Evolutionary conservation across 257 asterid genomes (phyloP).

Genomic region (Catharanthus roseus): DNA sequence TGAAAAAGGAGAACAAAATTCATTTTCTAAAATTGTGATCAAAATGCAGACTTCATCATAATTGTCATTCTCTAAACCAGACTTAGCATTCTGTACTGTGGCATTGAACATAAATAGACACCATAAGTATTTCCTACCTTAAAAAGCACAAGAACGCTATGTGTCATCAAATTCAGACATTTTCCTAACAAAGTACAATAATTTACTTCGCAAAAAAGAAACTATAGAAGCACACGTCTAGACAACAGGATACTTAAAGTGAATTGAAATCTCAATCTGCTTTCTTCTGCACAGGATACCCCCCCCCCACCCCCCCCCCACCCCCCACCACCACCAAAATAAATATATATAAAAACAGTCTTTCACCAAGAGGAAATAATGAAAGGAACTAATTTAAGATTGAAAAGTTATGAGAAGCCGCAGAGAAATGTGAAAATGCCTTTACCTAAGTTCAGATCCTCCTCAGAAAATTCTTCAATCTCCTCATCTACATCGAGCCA

Average conservation of each 20-base stretch:
- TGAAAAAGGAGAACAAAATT: neutral
- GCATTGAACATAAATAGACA: neutral
- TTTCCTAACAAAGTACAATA: neutral
- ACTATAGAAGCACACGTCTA: neutral
- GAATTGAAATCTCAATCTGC: neutral
- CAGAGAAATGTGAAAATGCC: neutral
- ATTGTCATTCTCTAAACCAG: neutral
- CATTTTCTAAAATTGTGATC: neutral
- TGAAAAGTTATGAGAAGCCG: neutral
- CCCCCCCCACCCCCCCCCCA: no score
- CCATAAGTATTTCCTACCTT: neutral
- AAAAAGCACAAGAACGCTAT: neutral
- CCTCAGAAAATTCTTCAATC: constrained; percentile 78
- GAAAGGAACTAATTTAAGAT: neutral
- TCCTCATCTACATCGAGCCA: constrained; percentile 55
- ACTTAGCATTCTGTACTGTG: neutral
- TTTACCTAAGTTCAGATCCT: constrained; percentile 49
- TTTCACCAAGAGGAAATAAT: neutral
- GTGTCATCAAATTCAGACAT: neutral
- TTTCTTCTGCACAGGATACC: neutral
- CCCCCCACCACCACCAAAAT: no score
- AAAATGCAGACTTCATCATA: no score
- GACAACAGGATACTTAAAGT: neutral
- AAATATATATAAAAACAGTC: no score
- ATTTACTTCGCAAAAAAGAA: neutral